phyloP scores from a whole-genome alignment of 768 basidiomycete genomes.

The Lentinula detonsa region DNA sequence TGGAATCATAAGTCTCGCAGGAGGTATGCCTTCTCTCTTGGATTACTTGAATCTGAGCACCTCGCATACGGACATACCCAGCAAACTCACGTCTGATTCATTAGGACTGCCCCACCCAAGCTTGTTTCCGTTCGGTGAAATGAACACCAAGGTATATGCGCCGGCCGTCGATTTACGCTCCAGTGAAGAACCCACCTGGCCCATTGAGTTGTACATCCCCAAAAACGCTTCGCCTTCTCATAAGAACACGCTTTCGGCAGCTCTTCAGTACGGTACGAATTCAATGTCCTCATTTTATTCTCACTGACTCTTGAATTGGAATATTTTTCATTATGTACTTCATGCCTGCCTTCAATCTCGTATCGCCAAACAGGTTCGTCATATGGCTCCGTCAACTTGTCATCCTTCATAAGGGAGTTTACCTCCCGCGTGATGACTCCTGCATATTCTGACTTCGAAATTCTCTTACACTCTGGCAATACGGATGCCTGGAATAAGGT shows the following conservation, averaged over 20 bases:
- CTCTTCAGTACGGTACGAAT: constrained; percentile 8
- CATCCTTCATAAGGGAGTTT: constrained; percentile 6
- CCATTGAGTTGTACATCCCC: background rate
- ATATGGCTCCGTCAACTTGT: constrained; percentile 2
- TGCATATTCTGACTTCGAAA: constrained; percentile 8
- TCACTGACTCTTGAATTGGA: background rate
- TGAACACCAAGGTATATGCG: constrained; percentile 2
- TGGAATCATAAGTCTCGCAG: constrained; percentile 39
- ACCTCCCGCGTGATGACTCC: constrained; percentile 9
- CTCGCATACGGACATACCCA: background rate
- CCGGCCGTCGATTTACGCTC: background rate
- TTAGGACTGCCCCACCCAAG: constrained; percentile 9
- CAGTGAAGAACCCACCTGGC: background rate
- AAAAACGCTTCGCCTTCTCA: background rate
- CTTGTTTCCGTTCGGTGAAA: constrained; percentile 6
- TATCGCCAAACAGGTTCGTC: background rate
- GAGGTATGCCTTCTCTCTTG: constrained; percentile 25
- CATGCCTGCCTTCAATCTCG: background rate
- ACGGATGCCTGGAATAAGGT: constrained; percentile 10
- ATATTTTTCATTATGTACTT: background rate
- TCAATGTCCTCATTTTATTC: background rate
- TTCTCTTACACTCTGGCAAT: constrained; percentile 6
- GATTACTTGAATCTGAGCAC: background rate
- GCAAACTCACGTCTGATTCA: background rate
- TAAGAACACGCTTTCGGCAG: constrained; percentile 4